Evolutionary conservation across 306 rosid genomes (phyloP).

Genomic region (Quercus dentata): DNA sequence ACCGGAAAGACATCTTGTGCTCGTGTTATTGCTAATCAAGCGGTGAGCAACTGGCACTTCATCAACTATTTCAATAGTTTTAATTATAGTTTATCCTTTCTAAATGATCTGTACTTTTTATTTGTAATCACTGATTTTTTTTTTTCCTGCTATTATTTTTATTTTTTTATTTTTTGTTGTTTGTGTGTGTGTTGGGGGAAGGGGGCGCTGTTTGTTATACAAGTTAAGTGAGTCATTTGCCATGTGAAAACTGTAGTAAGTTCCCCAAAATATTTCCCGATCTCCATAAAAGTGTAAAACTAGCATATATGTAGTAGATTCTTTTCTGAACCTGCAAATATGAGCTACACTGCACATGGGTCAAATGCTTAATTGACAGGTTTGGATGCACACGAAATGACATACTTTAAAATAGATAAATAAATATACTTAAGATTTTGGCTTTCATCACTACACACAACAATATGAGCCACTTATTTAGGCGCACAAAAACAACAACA

Average conservation of each 20-base stretch:
- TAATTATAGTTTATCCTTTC: not conserved
- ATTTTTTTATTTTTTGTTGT: too few relatives aligned
- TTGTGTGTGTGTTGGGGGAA: too few relatives aligned
- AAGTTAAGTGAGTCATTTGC: not conserved
- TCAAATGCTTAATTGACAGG: too few relatives aligned
- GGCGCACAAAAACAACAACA: too few relatives aligned
- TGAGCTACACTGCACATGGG: not conserved
- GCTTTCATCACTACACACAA: not conserved
- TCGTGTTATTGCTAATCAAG: conserved; percentile 89
- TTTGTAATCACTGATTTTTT: not conserved
- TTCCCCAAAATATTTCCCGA: not conserved
- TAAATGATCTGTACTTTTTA: not conserved
- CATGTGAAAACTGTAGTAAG: not conserved
- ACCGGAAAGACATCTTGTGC: conserved; percentile 97
- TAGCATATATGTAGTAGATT: not conserved
- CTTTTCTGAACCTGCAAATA: not conserved
- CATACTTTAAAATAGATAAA: not conserved
- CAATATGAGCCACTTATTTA: not conserved
- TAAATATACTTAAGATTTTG: not conserved
- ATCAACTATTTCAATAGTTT: too few relatives aligned
- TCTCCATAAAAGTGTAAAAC: not conserved
- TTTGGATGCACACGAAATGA: too few relatives aligned
- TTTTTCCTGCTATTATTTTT: not conserved
- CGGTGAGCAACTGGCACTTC: conserved; percentile 47
- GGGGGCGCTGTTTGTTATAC: not conserved